Evolutionary conservation across 169 alveolate species (phyloP), one percentile per base, ranked within the genome.

Genomic region (Babesia caballi): DNA sequence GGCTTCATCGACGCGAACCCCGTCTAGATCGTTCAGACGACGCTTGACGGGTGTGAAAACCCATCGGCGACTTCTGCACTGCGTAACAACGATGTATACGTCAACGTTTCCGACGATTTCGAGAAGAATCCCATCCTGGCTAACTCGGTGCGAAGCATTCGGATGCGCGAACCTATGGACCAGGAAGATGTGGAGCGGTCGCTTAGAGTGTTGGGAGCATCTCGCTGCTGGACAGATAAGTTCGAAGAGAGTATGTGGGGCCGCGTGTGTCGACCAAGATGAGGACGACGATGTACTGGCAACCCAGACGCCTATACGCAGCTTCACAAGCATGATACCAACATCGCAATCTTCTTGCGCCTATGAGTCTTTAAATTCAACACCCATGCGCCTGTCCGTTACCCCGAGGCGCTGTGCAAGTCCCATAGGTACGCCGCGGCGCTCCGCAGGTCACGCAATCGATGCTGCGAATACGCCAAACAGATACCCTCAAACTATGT

Each of bases 221-320:
- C 85, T n/a, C 65, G 85, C n/a, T 76, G 85, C 28, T 76, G 85
- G 85, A 76, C 85, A 32, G 85, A 76, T 51, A 50, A 35, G 25
- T 56, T 56, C 25, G 66, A 50, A 3, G 72, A 76, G 19, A 52
- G 27, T 19, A 19, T 25, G 17, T 33, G 66, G 49, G 25, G 8
- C 6, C 14, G 23, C n/a, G 14, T 70, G 57, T 4, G 44, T 2
- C 27, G 46, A n/a, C 17, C 52, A 5, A 7, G 38, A 33, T n/a
- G 78, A 54, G 27, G 83, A 59, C 44, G 78, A 65, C 44, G 73
- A 66, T 11, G 7, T 56, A 17, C 46, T 53, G 35, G 80, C 85
- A 21, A 52, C 80, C 57, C 85, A 66, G 59, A 76, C 80, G 23
- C 85, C 85, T 0, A 44, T 76, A 40, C 67, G 85, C 42, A 76